Evolutionary conservation across 257 asterid genomes (phyloP).

Genomic region (Solanum tarijense): DNA sequence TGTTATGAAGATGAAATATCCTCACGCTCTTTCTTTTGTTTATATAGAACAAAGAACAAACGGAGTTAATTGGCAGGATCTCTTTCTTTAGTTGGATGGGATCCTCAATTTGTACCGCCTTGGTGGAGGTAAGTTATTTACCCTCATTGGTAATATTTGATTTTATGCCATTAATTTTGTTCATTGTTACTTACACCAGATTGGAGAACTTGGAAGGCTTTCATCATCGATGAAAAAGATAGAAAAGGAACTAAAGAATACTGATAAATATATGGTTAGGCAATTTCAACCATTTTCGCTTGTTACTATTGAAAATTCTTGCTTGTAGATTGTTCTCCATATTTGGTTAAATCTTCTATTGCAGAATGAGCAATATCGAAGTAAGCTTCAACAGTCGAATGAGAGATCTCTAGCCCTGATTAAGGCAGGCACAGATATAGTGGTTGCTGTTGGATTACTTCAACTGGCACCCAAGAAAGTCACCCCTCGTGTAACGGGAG

Average conservation of each 20-base stretch:
- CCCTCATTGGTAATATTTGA: background rate
- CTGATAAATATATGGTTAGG: constrained; percentile 58
- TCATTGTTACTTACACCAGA: constrained; percentile 30
- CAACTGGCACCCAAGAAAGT: constrained; percentile 89
- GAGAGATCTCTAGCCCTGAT: constrained; percentile 73
- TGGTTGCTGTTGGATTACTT: constrained; percentile 92
- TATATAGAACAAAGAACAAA: constrained; percentile 73
- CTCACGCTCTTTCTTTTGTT: background rate
- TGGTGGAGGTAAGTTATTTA: constrained; percentile 55
- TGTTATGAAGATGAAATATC: background rate
- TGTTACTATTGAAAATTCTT: background rate
- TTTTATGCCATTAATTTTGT: background rate
- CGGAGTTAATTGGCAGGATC: constrained; percentile 67
- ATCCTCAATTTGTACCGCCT: constrained; percentile 55
- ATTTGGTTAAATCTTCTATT: constrained; percentile 4
- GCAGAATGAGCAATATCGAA: constrained; percentile 57
- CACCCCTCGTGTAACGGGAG: constrained; percentile 94
- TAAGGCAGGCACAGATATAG: constrained; percentile 75
- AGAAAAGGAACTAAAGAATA: constrained; percentile 61
- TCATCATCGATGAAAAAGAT: constrained; percentile 62
- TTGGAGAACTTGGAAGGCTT: constrained; percentile 83
- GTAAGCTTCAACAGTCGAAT: constrained; percentile 60
- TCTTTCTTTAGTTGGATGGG: constrained; percentile 91
- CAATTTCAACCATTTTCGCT: background rate
- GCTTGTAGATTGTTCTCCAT: background rate